phyloP scores from a whole-genome alignment of 164 flowering plant species.

The Annona squamosa region DNA sequence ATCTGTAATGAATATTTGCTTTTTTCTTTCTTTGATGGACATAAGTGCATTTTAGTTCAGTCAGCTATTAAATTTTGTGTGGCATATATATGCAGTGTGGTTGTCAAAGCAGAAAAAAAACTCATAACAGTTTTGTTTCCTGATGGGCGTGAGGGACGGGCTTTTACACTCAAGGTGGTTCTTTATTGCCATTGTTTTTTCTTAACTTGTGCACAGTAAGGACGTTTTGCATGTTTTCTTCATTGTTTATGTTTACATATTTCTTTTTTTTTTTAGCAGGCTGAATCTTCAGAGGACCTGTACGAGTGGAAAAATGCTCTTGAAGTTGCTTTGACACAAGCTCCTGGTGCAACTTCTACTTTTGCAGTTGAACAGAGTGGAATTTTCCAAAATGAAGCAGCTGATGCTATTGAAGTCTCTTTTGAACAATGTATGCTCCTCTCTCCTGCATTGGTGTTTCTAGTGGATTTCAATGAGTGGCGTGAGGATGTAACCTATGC shows the following conservation, averaged over 20 bases:
- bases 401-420: constrained; percentile 49
- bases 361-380: constrained; percentile 68
- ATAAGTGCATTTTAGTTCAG: not conserved
- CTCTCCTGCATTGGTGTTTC: constrained; percentile 8
- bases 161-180: constrained; percentile 89
- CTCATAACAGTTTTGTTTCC: constrained; percentile 89
- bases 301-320: constrained; percentile 89
- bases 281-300: constrained; percentile 86
- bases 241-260: not conserved
- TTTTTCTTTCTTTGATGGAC: not conserved
- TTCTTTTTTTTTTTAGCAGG: constrained; percentile 35
- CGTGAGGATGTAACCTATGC: not conserved
- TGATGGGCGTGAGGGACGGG: constrained; percentile 93
- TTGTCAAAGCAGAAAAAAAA: constrained; percentile 79
- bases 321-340: constrained; percentile 78
- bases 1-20: not conserved
- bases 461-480: not conserved
- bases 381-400: constrained; percentile 50
- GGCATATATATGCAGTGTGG: constrained; percentile 47
- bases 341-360: constrained; percentile 21
- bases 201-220: not conserved
- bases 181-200: not conserved
- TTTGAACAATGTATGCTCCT: constrained; percentile 49
- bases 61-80: constrained; percentile 5
- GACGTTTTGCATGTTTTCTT: not conserved